These are phyloP conservation scores for Torulaspora pretoriensis DNA, from an alignment of 1,139 yeast species.

Conservation along the genomic window DNA sequence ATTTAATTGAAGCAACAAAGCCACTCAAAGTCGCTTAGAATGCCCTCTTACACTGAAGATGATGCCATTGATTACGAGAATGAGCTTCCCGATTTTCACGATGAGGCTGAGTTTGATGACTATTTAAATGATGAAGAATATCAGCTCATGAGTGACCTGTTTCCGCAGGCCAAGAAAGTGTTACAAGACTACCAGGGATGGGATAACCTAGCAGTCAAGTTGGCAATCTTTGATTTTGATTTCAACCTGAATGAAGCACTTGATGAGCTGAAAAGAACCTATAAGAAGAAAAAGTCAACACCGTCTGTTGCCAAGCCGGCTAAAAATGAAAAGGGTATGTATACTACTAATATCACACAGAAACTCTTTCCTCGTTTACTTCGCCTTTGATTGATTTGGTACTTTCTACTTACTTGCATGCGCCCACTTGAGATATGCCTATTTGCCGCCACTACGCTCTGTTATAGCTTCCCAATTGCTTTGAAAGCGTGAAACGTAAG, in stretches of 20 bases:
- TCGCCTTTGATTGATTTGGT: conserved; percentile 1
- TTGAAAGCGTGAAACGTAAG: conserved; percentile 7
- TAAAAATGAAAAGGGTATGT: conserved; percentile 12
- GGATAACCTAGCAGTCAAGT: conserved; percentile 32
- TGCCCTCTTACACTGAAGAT: conserved; percentile 31
- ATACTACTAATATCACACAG: conserved; percentile 1
- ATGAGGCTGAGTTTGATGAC: conserved; percentile 37
- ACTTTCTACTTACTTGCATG: conserved; percentile 12
- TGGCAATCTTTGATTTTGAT: conserved; percentile 31
- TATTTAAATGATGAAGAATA: conserved; percentile 37
- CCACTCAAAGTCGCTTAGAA: conserved; percentile 7
- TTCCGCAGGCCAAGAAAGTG: conserved; percentile 28
- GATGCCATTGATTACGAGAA: conserved; percentile 25
- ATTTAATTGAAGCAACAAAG: neutral
- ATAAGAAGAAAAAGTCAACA: conserved; percentile 29
- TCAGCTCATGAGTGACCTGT: conserved; percentile 31
- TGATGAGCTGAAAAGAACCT: conserved; percentile 24
- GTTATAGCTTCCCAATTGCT: conserved; percentile 2
- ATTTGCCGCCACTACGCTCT: neutral
- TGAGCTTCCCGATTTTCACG: conserved; percentile 32
- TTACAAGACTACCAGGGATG: conserved; percentile 32
- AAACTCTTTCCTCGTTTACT: conserved; percentile 5
- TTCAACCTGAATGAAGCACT: conserved; percentile 30
- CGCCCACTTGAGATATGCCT: conserved; percentile 2
- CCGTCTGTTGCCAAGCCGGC: conserved; percentile 1